Evolutionary conservation across 2,329 filamentous ascomycete species (phyloP).

Genomic region (Aspergillus niger): DNA sequence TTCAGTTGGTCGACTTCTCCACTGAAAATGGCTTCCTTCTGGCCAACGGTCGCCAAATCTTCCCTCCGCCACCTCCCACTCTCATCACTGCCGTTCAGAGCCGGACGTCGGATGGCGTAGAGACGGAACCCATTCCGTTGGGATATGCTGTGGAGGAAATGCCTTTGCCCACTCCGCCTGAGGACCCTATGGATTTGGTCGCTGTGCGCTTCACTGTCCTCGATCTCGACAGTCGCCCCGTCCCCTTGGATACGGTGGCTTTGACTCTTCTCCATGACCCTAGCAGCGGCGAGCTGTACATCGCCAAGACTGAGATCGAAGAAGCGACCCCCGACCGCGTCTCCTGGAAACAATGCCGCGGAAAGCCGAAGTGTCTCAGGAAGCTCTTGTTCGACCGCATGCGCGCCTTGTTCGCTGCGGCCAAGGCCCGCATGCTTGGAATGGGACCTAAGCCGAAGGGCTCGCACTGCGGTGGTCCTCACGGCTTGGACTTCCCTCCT

Average conservation of each 20-base stretch:
- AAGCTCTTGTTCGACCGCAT: conserved; percentile 44
- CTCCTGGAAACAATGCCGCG: conserved; percentile 47
- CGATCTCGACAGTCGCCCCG: conserved; percentile 45
- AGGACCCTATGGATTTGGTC: conserved; percentile 38
- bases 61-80: conserved; percentile 37
- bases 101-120: conserved; percentile 38
- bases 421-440: conserved; percentile 39
- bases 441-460: conserved; percentile 31
- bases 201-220: conserved; percentile 49
- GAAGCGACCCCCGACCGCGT: conserved; percentile 38
- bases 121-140: conserved; percentile 40
- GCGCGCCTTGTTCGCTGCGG: conserved; percentile 39
- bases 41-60: conserved; percentile 43
- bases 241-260: conserved; percentile 47
- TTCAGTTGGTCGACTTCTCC: conserved; percentile 40
- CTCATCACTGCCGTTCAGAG: conserved; percentile 38
- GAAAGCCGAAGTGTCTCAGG: conserved; percentile 42
- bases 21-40: conserved; percentile 37
- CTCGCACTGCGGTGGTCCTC: conserved; percentile 34
- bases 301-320: conserved; percentile 42
- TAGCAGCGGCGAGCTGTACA: conserved; percentile 36
- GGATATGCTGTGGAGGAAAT: conserved; percentile 48
- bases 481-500: conserved; percentile 11
- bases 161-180: conserved; percentile 30
- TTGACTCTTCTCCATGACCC: conserved; percentile 42